Evolutionary conservation across 257 asterid genomes (phyloP).

Genomic region (Sherardia arvensis): DNA sequence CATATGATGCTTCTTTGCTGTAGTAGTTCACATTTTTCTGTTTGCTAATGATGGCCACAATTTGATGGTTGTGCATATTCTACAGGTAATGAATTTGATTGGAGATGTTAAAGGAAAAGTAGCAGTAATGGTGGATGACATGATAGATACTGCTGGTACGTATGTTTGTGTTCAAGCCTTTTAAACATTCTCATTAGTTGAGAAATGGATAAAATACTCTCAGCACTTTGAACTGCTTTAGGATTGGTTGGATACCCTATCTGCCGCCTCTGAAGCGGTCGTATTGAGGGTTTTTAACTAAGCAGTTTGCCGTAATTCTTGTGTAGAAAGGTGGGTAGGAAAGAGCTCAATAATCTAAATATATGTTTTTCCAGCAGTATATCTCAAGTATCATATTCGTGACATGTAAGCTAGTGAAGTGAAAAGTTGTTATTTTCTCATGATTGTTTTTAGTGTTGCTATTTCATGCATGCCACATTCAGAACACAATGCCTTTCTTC

Average conservation of each 20-base stretch:
- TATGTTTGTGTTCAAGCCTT: background rate
- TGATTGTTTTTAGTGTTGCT: background rate
- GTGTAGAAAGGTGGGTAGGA: too few species aligned
- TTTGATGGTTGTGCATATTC: slow-evolving; percentile 12
- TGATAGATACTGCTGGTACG: slow-evolving; percentile 93
- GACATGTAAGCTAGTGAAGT: background rate
- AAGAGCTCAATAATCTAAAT: too few species aligned
- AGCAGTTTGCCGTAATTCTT: too few species aligned
- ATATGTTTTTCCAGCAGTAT: too few species aligned
- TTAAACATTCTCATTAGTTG: slow-evolving; percentile 1
- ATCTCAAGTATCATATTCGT: too few species aligned
- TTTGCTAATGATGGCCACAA: background rate
- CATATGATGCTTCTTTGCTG: background rate
- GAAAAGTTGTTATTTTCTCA: background rate
- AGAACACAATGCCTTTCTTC: background rate
- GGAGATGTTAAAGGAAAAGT: slow-evolving; percentile 88
- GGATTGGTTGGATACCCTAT: background rate
- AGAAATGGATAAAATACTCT: background rate
- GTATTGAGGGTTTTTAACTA: background rate
- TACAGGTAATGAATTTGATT: slow-evolving; percentile 87
- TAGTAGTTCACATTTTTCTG: background rate
- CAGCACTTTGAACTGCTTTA: background rate
- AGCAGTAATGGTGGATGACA: slow-evolving; percentile 94
- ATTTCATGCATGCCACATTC: background rate
- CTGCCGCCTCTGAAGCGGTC: background rate